A percentile compares a stretch with the other conserved stretches of the same genome.
Evolutionary conservation across 73 alveolate species (phyloP).

Genomic region (Urostyla sp.): DNA sequence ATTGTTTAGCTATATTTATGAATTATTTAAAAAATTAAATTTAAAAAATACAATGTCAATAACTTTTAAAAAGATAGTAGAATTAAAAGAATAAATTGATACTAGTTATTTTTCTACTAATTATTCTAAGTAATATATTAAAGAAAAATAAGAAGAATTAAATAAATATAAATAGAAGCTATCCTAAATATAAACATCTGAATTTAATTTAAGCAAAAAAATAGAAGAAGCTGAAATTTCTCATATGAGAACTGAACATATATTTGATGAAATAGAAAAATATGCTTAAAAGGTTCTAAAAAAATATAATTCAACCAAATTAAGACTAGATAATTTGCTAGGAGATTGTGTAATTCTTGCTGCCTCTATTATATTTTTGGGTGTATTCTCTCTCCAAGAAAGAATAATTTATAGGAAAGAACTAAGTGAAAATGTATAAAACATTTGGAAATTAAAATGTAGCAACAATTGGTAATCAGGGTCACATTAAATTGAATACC

Average conservation of each 20-base stretch:
- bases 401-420: conserved; percentile 47
- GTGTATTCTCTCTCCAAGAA: conserved; percentile 52
- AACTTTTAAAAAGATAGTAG: conserved; percentile 31
- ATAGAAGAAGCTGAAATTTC: conserved; percentile 67
- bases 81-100: conserved; percentile 34
- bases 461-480: conserved; percentile 51
- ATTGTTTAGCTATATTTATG: conserved; percentile 46
- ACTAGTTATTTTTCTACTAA: conserved; percentile 39
- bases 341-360: conserved; percentile 72
- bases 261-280: conserved; percentile 27
- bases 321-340: conserved; percentile 48
- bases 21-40: conserved; percentile 53
- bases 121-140: conserved; percentile 44
- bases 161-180: conserved; percentile 3
- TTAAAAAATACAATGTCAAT: conserved; percentile 64
- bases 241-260: conserved; percentile 74
- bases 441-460: conserved; percentile 11
- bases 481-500: conserved; percentile 1
- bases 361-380: conserved; percentile 56
- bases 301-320: conserved; percentile 40
- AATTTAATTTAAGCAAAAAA: conserved; percentile 11
- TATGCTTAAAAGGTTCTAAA: conserved; percentile 22
- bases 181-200: conserved; percentile 3
- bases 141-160: conserved; percentile 43
- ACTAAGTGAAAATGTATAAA: conserved; percentile 32